Percentiles rank a stretch among this genome's conserved stretches.
phyloP scores from a whole-genome alignment of 768 basidiomycete genomes.

The Neoboletus subvelutipes region DNA sequence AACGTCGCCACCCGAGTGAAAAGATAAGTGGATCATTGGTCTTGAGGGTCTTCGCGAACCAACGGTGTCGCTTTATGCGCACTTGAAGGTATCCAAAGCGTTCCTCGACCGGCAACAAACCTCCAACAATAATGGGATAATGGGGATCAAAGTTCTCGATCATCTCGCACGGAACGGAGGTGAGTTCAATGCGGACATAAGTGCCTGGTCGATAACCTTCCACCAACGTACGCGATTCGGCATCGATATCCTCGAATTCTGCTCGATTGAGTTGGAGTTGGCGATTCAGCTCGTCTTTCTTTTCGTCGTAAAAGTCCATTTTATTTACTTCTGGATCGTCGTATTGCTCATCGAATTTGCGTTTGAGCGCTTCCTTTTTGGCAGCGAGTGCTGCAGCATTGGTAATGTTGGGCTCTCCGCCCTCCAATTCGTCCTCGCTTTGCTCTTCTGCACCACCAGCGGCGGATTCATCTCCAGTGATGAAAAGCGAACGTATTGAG shows the following conservation, averaged over 20 bases:
- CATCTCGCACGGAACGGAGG: constrained; percentile 84
- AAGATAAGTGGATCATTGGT: constrained; percentile 96
- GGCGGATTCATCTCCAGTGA: constrained; percentile 60
- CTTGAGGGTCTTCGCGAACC: constrained; percentile 89
- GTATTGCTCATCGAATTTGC: constrained; percentile 96
- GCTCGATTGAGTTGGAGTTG: constrained; percentile 80
- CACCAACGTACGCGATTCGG: constrained; percentile 75
- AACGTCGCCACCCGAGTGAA: constrained; percentile 96
- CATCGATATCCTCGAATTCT: constrained; percentile 80
- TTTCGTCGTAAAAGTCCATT: constrained; percentile 85
- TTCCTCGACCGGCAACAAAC: constrained; percentile 86
- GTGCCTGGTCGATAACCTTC: constrained; percentile 90
- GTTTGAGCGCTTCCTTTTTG: constrained; percentile 90
- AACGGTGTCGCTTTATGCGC: constrained; percentile 93
- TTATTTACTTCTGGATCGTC: constrained; percentile 82
- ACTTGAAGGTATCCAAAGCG: constrained; percentile 93
- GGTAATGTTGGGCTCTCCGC: constrained; percentile 37
- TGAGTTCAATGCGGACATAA: constrained; percentile 91
- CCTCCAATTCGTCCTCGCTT: constrained; percentile 40
- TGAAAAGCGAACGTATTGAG: constrained; percentile 84
- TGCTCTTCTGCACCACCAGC: constrained; percentile 40
- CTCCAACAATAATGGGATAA: constrained; percentile 91
- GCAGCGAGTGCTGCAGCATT: constrained; percentile 60
- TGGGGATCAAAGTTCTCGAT: constrained; percentile 89
- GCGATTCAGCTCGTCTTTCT: constrained; percentile 87